phyloP scores from a whole-genome alignment of 1,139 yeast species.

The Chernovozyma aurita region DNA sequence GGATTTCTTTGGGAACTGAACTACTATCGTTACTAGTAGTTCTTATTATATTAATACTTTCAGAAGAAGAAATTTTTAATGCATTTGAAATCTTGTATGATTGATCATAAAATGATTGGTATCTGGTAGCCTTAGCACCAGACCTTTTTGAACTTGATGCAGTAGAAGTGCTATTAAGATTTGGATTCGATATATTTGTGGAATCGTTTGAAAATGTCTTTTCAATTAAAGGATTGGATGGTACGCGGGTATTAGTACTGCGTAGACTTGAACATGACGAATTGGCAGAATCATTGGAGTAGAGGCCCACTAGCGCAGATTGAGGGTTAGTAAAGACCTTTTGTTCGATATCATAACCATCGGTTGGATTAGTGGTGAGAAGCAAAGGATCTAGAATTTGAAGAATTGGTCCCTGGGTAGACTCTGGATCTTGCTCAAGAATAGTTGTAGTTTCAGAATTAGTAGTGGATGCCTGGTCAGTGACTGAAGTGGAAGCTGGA shows the following conservation, averaged over 20 bases:
- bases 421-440: too few species aligned
- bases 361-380: too few species aligned
- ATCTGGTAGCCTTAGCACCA: conserved; percentile 48
- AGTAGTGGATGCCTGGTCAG: too few species aligned
- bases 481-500: too few species aligned
- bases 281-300: conserved; percentile 29
- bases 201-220: conserved; percentile 34
- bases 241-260: conserved; percentile 14
- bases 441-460: too few species aligned
- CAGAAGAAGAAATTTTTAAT: conserved; percentile 38
- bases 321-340: too few species aligned
- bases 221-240: conserved; percentile 19
- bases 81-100: conserved; percentile 44
- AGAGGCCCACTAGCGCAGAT: too few species aligned
- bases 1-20: conserved; percentile 5
- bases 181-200: conserved; percentile 17
- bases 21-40: conserved; percentile 16
- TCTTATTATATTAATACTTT: conserved; percentile 32
- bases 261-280: conserved; percentile 33
- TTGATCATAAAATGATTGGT: conserved; percentile 49
- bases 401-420: too few species aligned
- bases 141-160: conserved; percentile 31
- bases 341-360: too few species aligned
- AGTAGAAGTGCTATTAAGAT: conserved; percentile 13
- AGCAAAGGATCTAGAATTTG: too few species aligned